Percentiles rank a stretch among this genome's conserved stretches.
Conservation (phyloP, 495 filamentous ascomycete species). For the Talaromyces nanjingensis region DNA sequence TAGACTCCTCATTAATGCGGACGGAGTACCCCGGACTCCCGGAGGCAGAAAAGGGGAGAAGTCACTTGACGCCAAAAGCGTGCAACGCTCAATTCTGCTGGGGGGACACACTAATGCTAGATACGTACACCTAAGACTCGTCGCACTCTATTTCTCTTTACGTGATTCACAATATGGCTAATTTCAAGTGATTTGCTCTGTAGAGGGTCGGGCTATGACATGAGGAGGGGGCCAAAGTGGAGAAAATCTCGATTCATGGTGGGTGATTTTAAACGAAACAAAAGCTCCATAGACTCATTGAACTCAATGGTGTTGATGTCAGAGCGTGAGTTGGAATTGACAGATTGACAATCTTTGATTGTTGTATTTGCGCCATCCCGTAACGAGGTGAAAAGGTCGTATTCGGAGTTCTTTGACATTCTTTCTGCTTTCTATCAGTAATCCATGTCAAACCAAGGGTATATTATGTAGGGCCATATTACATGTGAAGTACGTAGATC, state of each 20-base stretch:
- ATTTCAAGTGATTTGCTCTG: neutral
- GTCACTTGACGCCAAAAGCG: neutral
- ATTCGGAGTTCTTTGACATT: neutral
- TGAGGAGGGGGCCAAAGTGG: neutral
- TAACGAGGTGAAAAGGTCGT: neutral
- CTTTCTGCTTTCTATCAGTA: no score
- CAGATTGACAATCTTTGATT: neutral
- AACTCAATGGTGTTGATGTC: neutral
- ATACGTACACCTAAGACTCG: neutral
- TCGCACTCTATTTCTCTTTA: neutral
- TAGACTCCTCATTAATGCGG: neutral
- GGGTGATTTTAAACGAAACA: neutral
- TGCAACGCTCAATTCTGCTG: neutral
- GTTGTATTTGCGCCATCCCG: neutral
- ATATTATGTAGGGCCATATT: neutral
- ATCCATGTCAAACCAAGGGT: no score
- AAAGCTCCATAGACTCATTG: neutral
- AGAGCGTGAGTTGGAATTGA: neutral
- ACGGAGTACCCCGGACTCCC: neutral
- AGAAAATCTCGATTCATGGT: neutral
- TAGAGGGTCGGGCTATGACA: neutral
- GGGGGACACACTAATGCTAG: neutral
- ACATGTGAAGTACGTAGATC: neutral
- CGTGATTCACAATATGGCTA: neutral
- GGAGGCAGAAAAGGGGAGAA: neutral